Evolutionary conservation across 371 early-diverging fungal genomes (phyloP).

Genomic region (Catenaria anguillulae): DNA sequence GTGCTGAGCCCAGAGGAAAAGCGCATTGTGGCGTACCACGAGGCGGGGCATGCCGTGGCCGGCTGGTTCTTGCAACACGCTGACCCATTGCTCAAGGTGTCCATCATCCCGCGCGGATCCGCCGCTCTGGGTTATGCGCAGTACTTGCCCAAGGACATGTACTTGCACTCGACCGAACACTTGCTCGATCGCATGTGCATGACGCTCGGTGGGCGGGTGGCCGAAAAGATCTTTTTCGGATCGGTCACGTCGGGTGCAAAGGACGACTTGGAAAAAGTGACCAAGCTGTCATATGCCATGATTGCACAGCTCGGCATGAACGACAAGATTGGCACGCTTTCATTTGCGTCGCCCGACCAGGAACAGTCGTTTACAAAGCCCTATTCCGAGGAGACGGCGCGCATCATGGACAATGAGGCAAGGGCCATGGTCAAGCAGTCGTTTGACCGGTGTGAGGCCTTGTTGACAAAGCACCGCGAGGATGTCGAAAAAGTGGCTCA

Average conservation of each 20-base stretch:
- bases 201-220: conserved; percentile 91
- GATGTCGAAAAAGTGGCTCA: conserved; percentile 89
- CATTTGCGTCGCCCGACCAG: conserved; percentile 39
- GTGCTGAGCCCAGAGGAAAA: conserved; percentile 94
- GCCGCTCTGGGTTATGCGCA: conserved; percentile 97
- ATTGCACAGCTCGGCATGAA: conserved; percentile 93
- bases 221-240: conserved; percentile 88
- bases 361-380: conserved; percentile 82
- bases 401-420: conserved; percentile 87
- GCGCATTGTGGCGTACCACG: conserved; percentile 97
- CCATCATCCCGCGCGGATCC: conserved; percentile 92
- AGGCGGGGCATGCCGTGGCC: conserved; percentile 97
- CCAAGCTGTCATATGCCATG: conserved; percentile 90
- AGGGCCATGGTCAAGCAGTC: conserved; percentile 64
- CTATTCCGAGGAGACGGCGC: conserved; percentile 86
- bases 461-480: conserved; percentile 62
- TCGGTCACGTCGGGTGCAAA: conserved; percentile 79
- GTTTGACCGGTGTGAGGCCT: conserved; percentile 56
- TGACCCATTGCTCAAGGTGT: conserved; percentile 91
- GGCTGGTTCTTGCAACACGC: conserved; percentile 96
- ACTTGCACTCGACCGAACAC: conserved; percentile 80
- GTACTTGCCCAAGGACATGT: conserved; percentile 94
- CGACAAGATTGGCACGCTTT: conserved; percentile 65
- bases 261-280: conserved; percentile 93
- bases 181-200: conserved; percentile 91